Evolutionary conservation across 2,329 filamentous ascomycete genomes (phyloP), one percentile per base, ranked within the genome.

Genomic region (Parastagonospora nodorum): DNA sequence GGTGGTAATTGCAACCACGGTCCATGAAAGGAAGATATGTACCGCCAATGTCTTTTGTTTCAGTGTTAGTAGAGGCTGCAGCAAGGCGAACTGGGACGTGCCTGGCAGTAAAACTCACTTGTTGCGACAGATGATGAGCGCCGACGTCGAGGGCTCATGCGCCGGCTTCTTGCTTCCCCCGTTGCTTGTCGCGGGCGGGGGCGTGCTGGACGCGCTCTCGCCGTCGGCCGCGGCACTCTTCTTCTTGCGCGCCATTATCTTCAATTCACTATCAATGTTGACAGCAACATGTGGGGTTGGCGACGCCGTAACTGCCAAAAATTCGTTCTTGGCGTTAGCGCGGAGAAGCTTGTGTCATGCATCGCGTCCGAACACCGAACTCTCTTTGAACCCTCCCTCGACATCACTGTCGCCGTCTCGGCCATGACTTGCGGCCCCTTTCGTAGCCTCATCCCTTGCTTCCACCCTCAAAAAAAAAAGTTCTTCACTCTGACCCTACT

Each of bases 21-120:
- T 19, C 90, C 90, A 68, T 92, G 87, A 67, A 90, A 94, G 27
- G 87, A 88, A 16, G 89, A 92, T 51, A 94, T 92, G 72, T 91
- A 90, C 57, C 86, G 84, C 90, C 89, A 93, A 76, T 93, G 89
- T 72, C 90, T 93, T 61, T 32, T 12, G 36, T 11, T 24, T 9
- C 19, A 15, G 14, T n/a, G 52, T 62, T 53, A 63, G 61, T 46
- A 27, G 15, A 44, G 32, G 38, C 49, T 42, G 43, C 36, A 47
- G 37, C 14, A 28, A 16, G 41, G 28, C 11, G 14, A 8, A 38
- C 14, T 40, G 44, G 43, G 52, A 43, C 62, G 57, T 68, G 64
- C 63, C 68, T 66, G 50, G 43, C 40, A 48, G 52, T 14, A 51
- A 50, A 44, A 74, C 72, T 64, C 72, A 75, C 73, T 75, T 75